Conservation (phyloP, 352 stramenopile genomes). For the Phytophthora citricola region DNA sequence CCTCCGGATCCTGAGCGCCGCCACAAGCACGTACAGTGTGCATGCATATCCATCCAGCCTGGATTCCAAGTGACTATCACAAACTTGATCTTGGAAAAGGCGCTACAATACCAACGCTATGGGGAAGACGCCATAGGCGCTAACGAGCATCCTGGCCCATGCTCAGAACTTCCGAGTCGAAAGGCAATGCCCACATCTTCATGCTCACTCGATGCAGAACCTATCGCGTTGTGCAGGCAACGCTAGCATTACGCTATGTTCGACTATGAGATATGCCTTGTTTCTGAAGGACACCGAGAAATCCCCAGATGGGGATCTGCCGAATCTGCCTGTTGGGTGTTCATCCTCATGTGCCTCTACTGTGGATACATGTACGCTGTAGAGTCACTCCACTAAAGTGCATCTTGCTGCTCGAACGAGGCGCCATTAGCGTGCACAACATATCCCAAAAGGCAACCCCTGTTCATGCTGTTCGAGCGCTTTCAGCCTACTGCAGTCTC, state of each 20-base stretch:
- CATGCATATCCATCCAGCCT: too few relatives aligned
- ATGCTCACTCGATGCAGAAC: constrained; percentile 27
- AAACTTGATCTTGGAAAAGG: constrained; percentile 28
- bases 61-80: constrained; percentile 17
- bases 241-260: constrained; percentile 22
- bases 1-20: constrained; percentile 7
- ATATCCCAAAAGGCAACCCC: constrained; percentile 7
- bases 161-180: background rate
- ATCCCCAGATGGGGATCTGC: constrained; percentile 21
- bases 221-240: constrained; percentile 23
- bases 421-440: constrained; percentile 4
- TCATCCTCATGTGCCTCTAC: constrained; percentile 25
- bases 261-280: constrained; percentile 22
- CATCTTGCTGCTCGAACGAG: constrained; percentile 32
- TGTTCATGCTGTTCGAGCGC: constrained; percentile 20
- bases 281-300: constrained; percentile 19
- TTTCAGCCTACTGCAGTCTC: background rate
- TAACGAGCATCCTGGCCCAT: constrained; percentile 6
- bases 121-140: constrained; percentile 7
- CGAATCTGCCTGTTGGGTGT: constrained; percentile 33
- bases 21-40: background rate
- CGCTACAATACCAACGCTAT: background rate
- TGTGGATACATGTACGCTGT: constrained; percentile 11
- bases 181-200: constrained; percentile 8
- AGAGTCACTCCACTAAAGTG: constrained; percentile 1